Evolutionary conservation across 1,284 basidiomycete genomes (phyloP).

Genomic region (Grifola frondosa): DNA sequence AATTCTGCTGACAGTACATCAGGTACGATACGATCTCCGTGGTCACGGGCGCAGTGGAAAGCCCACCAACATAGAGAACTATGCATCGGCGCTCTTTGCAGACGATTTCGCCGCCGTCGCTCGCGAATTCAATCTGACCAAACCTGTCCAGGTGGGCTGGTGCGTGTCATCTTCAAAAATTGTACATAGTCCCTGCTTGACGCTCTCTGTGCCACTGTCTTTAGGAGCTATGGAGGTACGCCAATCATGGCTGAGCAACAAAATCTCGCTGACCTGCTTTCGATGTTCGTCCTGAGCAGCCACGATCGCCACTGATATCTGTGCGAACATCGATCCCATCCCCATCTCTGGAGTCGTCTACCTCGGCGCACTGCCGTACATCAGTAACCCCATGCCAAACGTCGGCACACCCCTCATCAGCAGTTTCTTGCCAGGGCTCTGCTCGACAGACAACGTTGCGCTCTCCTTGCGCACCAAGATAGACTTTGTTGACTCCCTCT

Average conservation of each 20-base stretch:
- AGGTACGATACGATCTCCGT: conserved; percentile 35
- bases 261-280: not conserved
- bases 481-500: conserved; percentile 19
- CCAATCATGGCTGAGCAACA: not conserved
- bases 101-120: conserved; percentile 30
- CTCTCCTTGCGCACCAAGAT: conserved; percentile 17
- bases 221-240: conserved; percentile 1
- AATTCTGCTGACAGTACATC: not conserved
- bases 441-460: conserved; percentile 15
- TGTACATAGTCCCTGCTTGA: conserved; percentile 15
- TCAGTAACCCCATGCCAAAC: conserved; percentile 15
- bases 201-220: conserved; percentile 4
- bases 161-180: conserved; percentile 11
- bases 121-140: conserved; percentile 23
- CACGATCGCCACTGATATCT: conserved; percentile 22
- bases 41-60: conserved; percentile 31
- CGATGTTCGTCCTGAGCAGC: conserved; percentile 9
- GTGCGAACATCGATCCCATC: conserved; percentile 12
- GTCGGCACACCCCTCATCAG: conserved; percentile 17
- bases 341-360: conserved; percentile 22
- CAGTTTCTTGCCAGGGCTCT: conserved; percentile 13
- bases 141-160: conserved; percentile 29
- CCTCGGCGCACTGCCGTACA: conserved; percentile 20
- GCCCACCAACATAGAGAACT: conserved; percentile 16
- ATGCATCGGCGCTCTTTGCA: conserved; percentile 23